Percentiles rank a stretch among this genome's conserved stretches.
Evolutionary conservation across 495 filamentous ascomycete genomes (phyloP).

Genomic region (Aspergillus cavernicola): DNA sequence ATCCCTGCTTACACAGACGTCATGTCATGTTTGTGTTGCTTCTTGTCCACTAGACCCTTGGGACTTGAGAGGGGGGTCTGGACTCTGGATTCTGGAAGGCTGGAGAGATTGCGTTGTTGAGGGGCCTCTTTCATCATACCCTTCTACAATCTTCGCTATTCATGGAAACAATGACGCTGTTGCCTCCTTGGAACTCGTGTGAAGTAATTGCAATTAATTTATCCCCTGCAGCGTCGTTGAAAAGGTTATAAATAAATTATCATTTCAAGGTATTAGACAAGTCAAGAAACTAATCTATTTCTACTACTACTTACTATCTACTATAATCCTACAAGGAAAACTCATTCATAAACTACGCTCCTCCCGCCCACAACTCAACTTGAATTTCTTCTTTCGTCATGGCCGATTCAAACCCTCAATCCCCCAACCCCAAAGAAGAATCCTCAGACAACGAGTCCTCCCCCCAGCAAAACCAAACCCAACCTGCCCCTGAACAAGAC

Average conservation of each 20-base stretch:
- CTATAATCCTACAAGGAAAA: not conserved
- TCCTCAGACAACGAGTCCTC: conserved; percentile 4
- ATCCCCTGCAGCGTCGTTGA: not conserved
- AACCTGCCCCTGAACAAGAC: conserved; percentile 12
- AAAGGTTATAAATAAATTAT: conserved; percentile 7
- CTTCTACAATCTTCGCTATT: not conserved
- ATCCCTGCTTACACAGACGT: not conserved
- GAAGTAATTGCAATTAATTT: conserved; percentile 3
- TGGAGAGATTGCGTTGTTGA: not conserved
- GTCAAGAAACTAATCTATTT: too few relatives aligned
- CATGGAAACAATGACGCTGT: conserved; percentile 8
- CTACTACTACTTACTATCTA: not conserved
- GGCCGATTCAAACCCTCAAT: conserved; percentile 8
- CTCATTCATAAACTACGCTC: not conserved
- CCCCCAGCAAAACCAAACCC: conserved; percentile 11
- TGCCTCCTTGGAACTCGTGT: not conserved
- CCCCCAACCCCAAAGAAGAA: conserved; percentile 7
- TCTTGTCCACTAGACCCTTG: not conserved
- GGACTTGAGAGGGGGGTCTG: not conserved
- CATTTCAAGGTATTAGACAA: too few relatives aligned
- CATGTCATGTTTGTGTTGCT: not conserved
- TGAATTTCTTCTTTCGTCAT: not conserved
- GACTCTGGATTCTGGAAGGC: not conserved
- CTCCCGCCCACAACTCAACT: not conserved
- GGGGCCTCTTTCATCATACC: conserved; percentile 12